phyloP scores from a whole-genome alignment of 441 rosid genomes.

The Hura crepitans region DNA sequence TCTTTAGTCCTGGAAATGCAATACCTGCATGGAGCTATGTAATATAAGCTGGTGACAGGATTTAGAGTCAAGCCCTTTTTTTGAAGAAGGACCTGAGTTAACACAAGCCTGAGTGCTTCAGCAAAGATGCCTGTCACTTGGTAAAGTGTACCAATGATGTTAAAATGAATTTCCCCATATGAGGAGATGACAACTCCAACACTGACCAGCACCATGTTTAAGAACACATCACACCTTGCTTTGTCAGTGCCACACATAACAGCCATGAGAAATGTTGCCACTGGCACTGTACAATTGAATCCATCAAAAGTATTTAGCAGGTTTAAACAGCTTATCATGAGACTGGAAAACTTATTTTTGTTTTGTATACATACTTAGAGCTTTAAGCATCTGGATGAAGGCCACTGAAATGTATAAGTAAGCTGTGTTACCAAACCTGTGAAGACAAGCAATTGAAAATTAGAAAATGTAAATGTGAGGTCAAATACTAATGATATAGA shows the following conservation, averaged over 20 bases:
- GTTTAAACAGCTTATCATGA: constrained; percentile 16
- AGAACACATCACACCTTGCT: constrained; percentile 92
- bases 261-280: constrained; percentile 91
- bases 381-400: constrained; percentile 99
- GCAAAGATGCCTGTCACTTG: constrained; percentile 99
- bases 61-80: constrained; percentile 96
- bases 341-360: constrained; percentile 10
- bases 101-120: constrained; percentile 97
- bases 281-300: constrained; percentile 77
- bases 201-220: constrained; percentile 99
- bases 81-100: constrained; percentile 98
- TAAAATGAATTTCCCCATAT: constrained; percentile 98
- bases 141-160: constrained; percentile 88
- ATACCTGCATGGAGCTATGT: constrained; percentile 99
- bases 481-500: neutral
- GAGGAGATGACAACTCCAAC: constrained; percentile 98
- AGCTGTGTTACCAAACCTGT: constrained; percentile 98
- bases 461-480: neutral
- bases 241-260: constrained; percentile 96
- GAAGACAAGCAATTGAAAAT: constrained; percentile 16
- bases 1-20: constrained; percentile 4
- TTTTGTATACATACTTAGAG: constrained; percentile 66
- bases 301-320: constrained; percentile 23
- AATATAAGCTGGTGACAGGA: constrained; percentile 97
- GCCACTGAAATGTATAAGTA: constrained; percentile 94